Evolutionary conservation across 2,329 filamentous ascomycete species (phyloP).

Genomic region (Immersiporthe knoxdaviesiana): DNA sequence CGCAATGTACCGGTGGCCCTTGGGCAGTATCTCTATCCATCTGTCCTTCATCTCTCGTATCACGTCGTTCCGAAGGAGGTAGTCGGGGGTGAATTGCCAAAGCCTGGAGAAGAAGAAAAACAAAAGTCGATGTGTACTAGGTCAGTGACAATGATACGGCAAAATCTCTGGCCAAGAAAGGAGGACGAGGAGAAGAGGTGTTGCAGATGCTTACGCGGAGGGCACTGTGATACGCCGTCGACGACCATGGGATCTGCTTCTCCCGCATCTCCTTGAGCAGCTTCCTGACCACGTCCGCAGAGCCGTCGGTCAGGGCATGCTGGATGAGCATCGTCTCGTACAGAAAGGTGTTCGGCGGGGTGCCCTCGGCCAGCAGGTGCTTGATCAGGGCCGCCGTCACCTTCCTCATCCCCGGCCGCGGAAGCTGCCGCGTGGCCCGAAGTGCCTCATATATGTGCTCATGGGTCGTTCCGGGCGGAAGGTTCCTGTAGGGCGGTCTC

Average conservation of each 20-base stretch:
- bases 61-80: slow-evolving; percentile 71
- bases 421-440: slow-evolving; percentile 38
- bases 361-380: slow-evolving; percentile 58
- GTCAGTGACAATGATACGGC: slow-evolving; percentile 13
- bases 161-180: slow-evolving; percentile 22
- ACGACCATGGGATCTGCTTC: slow-evolving; percentile 64
- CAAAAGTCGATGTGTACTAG: neutral
- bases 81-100: slow-evolving; percentile 86
- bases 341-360: slow-evolving; percentile 59
- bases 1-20: slow-evolving; percentile 68
- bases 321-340: slow-evolving; percentile 78
- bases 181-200: slow-evolving; percentile 17
- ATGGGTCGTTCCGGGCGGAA: slow-evolving; percentile 37
- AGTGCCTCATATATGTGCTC: slow-evolving; percentile 53
- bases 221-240: slow-evolving; percentile 70
- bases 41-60: slow-evolving; percentile 73
- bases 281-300: slow-evolving; percentile 61
- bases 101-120: slow-evolving; percentile 48
- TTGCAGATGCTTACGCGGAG: slow-evolving; percentile 59
- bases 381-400: slow-evolving; percentile 48
- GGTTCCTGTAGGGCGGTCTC: slow-evolving; percentile 31
- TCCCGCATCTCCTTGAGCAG: slow-evolving; percentile 75
- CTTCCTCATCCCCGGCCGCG: slow-evolving; percentile 34
- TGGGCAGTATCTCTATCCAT: slow-evolving; percentile 68
- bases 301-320: slow-evolving; percentile 70